These are phyloP conservation scores for Saturnispora sanitii DNA, from an alignment of 805 yeast species.

Conservation along the genomic window DNA sequence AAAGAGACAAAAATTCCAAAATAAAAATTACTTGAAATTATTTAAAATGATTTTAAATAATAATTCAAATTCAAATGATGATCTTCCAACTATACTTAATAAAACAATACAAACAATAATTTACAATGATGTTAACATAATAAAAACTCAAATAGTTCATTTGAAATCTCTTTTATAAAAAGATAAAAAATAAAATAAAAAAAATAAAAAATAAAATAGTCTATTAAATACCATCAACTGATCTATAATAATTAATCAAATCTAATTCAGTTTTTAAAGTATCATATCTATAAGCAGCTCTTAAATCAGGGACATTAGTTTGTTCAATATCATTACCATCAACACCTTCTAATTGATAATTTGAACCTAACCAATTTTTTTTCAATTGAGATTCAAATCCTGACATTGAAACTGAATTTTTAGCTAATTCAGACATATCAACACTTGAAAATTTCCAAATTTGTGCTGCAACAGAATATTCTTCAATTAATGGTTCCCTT, in stretches of 20 bases:
- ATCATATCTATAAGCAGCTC: conserved; percentile 76
- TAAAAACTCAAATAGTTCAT: background rate
- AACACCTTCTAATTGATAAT: conserved; percentile 48
- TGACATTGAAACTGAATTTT: conserved; percentile 84
- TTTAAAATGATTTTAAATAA: no score
- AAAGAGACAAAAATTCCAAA: no score
- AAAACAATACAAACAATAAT: background rate
- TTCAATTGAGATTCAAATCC: conserved; percentile 88
- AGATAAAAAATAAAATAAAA: no score
- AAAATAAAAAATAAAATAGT: no score
- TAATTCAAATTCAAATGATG: background rate
- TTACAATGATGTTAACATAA: background rate
- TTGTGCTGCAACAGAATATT: conserved; percentile 96
- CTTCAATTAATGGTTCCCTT: conserved; percentile 94
- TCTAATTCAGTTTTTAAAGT: conserved; percentile 66
- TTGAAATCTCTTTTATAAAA: background rate
- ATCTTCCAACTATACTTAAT: background rate
- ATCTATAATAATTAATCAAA: conserved; percentile 50
- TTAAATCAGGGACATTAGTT: conserved; percentile 87
- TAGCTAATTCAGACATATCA: conserved; percentile 95
- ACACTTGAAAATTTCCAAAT: conserved; percentile 89
- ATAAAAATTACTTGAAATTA: no score
- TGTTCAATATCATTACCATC: conserved; percentile 84
- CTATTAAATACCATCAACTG: background rate
- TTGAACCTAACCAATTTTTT: conserved; percentile 84